Evolutionary conservation across 306 rosid genomes (phyloP).

Genomic region (Cajanus cajan): DNA sequence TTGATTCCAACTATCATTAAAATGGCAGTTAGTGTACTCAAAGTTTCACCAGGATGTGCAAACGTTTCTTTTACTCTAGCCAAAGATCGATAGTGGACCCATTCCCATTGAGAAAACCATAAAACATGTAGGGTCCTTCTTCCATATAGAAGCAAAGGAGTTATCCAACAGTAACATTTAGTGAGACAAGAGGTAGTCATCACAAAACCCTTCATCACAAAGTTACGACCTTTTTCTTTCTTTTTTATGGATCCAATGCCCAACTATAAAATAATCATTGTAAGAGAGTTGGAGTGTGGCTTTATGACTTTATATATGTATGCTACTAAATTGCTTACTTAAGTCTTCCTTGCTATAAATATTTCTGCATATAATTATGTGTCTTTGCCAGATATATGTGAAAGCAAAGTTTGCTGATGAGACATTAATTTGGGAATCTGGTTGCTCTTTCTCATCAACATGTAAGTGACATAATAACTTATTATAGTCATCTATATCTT

Average conservation of each 20-base stretch:
- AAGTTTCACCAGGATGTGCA: constrained; percentile 13
- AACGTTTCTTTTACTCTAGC: constrained; percentile 38
- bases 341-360: neutral
- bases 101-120: neutral
- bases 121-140: constrained; percentile 15
- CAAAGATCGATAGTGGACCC: constrained; percentile 29
- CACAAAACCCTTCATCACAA: constrained; percentile 44
- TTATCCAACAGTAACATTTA: constrained; percentile 9
- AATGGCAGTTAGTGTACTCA: constrained; percentile 18
- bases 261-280: constrained; percentile 32
- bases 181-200: constrained; percentile 38
- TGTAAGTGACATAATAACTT: constrained; percentile 20
- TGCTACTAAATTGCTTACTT: constrained; percentile 16
- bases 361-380: neutral
- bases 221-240: constrained; percentile 32
- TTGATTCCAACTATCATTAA: constrained; percentile 10
- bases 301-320: neutral
- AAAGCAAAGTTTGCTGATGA: neutral
- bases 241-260: constrained; percentile 40
- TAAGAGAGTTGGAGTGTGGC: constrained; percentile 17
- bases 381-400: neutral
- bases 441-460: constrained; percentile 29
- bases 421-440: constrained; percentile 20
- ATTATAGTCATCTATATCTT: neutral
- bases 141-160: constrained; percentile 33